A percentile compares a stretch with the other conserved stretches of the same genome.
Evolutionary conservation across 164 flowering plant species (phyloP).

Genomic region (Vitis amurensis): DNA sequence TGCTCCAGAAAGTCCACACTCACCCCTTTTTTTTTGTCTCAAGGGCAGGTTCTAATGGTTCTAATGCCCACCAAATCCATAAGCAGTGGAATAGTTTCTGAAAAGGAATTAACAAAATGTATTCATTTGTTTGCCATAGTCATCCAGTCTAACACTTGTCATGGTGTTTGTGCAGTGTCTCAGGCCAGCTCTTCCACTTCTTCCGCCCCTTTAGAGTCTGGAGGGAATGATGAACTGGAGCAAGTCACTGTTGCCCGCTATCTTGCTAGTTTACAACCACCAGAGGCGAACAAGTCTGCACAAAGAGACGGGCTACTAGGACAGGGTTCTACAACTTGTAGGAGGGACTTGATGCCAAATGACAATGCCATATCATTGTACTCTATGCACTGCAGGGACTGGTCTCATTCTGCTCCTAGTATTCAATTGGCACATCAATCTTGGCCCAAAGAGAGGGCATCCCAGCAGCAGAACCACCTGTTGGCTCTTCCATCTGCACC

Average conservation of each 20-base stretch:
- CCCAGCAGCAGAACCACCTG: conserved; percentile 9
- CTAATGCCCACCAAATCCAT: too few species aligned
- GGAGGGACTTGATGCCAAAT: conserved; percentile 5
- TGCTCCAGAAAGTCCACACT: too few species aligned
- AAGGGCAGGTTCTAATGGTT: too few species aligned
- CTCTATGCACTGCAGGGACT: not conserved
- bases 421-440: not conserved
- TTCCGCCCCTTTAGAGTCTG: conserved; percentile 9
- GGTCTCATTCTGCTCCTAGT: not conserved
- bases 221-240: conserved; percentile 11
- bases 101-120: not conserved
- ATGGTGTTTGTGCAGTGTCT: conserved; percentile 7
- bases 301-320: conserved; percentile 2
- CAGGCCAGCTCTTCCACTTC: conserved; percentile 9
- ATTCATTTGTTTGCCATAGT: not conserved
- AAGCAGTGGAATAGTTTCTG: not conserved
- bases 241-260: conserved; percentile 15
- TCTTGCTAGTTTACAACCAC: conserved; percentile 7
- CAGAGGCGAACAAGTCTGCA: conserved; percentile 3
- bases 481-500: conserved; percentile 11
- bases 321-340: not conserved
- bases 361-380: not conserved
- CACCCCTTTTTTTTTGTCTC: too few species aligned
- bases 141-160: not conserved
- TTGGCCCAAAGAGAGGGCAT: conserved; percentile 3